These are phyloP conservation scores for Rhytidhysteron rufulum DNA, from an alignment of 2,329 filamentous ascomycete genomes.

Conservation along the genomic window DNA sequence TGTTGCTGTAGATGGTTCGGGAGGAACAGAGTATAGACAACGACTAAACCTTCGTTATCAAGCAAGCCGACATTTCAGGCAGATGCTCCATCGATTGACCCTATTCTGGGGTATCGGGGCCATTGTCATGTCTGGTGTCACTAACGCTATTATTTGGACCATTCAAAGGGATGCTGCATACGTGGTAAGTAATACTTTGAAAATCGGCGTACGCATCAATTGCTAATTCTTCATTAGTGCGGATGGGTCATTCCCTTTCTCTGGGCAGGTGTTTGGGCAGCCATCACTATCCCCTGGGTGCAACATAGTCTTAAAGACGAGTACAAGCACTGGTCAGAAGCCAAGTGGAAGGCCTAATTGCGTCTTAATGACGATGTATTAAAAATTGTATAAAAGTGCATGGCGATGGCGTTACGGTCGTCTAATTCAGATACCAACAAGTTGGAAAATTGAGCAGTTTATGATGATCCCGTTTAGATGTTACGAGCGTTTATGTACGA, in stretches of 20 bases:
- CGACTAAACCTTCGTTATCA: slow-evolving; percentile 50
- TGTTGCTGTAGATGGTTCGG: slow-evolving; percentile 50
- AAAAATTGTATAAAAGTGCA: slow-evolving; percentile 3
- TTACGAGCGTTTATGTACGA: no score
- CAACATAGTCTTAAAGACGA: slow-evolving; percentile 32
- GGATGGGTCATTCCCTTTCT: slow-evolving; percentile 49
- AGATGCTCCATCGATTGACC: slow-evolving; percentile 50
- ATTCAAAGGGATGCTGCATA: slow-evolving; percentile 46
- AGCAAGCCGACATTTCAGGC: slow-evolving; percentile 50
- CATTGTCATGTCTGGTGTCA: slow-evolving; percentile 36
- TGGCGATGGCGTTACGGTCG: slow-evolving; percentile 7
- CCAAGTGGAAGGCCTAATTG: slow-evolving; percentile 34
- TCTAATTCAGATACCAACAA: no score
- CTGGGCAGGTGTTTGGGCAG: slow-evolving; percentile 47
- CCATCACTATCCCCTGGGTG: slow-evolving; percentile 45
- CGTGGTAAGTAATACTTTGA: slow-evolving; percentile 32
- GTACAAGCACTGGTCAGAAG: slow-evolving; percentile 32
- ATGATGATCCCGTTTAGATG: neutral
- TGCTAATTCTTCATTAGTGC: slow-evolving; percentile 19
- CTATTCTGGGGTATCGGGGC: slow-evolving; percentile 51
- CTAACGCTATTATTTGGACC: slow-evolving; percentile 46
- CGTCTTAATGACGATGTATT: neutral
- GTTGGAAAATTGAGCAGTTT: neutral
- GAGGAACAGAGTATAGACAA: slow-evolving; percentile 51
- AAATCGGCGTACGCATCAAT: neutral